Percentiles rank a stretch among this genome's conserved stretches.
Evolutionary conservation across 2,329 filamentous ascomycete genomes (phyloP).

Genomic region (Parasarocladium wereldwijsianum): DNA sequence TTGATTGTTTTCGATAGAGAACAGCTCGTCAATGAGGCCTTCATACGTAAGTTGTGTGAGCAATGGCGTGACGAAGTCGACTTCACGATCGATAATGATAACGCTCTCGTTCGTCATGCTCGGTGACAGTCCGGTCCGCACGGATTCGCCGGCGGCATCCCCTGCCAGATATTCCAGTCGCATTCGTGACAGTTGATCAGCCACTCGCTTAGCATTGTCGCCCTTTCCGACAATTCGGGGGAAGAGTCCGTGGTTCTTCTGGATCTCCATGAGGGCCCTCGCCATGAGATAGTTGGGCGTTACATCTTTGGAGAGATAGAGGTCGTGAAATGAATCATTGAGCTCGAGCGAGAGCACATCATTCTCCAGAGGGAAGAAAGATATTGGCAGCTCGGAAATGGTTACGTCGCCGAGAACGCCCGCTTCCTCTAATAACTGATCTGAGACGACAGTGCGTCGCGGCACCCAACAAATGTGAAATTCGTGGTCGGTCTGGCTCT

Average conservation of each 20-base stretch:
- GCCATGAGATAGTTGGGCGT: conserved; percentile 82
- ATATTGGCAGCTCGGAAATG: conserved; percentile 72
- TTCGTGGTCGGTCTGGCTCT: conserved; percentile 83
- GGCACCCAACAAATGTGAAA: conserved; percentile 97
- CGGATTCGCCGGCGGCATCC: conserved; percentile 51
- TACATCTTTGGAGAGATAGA: conserved; percentile 83
- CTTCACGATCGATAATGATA: conserved; percentile 88
- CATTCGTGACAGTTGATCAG: conserved; percentile 80
- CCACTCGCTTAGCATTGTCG: conserved; percentile 78
- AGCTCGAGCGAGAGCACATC: conserved; percentile 87
- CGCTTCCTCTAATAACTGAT: conserved; percentile 81
- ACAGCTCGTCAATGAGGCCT: conserved; percentile 85
- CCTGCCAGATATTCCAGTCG: conserved; percentile 75
- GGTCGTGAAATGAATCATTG: conserved; percentile 70
- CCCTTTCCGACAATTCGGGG: conserved; percentile 92
- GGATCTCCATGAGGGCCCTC: conserved; percentile 85
- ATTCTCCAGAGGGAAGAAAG: conserved; percentile 82
- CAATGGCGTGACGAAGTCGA: conserved; percentile 82
- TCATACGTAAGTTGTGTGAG: conserved; percentile 96
- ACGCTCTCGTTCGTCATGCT: conserved; percentile 81
- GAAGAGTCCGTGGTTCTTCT: conserved; percentile 83
- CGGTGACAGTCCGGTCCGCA: conserved; percentile 57
- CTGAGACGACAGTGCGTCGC: conserved; percentile 77
- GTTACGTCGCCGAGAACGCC: conserved; percentile 88
- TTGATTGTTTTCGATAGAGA: conserved; percentile 83